Evolutionary conservation across 108 stramenopile genomes (phyloP), one percentile per base, ranked within the genome.

Genomic region (Aurantiochytrium sp.): DNA sequence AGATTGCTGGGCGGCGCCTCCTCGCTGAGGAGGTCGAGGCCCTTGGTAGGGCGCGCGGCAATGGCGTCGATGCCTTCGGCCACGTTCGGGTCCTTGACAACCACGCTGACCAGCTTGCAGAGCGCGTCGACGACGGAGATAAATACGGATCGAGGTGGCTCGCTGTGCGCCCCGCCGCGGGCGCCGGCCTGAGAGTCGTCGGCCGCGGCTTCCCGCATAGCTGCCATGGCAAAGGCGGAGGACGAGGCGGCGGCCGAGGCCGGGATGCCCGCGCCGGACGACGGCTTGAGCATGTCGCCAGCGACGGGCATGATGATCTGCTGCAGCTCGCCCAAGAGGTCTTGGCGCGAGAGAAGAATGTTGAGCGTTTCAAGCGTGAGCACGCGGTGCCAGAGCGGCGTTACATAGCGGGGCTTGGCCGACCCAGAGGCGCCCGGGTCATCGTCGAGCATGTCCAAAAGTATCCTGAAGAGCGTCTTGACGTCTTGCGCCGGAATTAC

Each of bases 61-160:
- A 81, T 81, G n/a, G 39, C 73, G 24, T 81, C 73, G n/a, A 81
- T 81, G 27, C 73, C 73, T 27, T 41, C 73, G 6, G 73, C 73
- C 6, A 81, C 73, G 19, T 81, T 81, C 8, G 73, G 73, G 12
- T 81, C 42, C 45, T 81, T 22, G 27, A 81, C 73, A 42, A 81
- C 73, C 6, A 48, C 73, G 17, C 73, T 48, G 2, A 81, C 73
- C 6, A 81, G 73, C 45, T 81, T 81, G 45, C 73, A 81, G 24
- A 81, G 73, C 12, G 45, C 45, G n/a, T 81, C 73, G n/a, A 81
- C 73, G 30, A 81, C 73, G 39, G 10, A 48, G 12, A 81, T 48
- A 30, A 81, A 81, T 37, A 48, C 45, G n/a, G 73, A 81, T 48
- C 73, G 39, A 12, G 21, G 42, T 24, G 73, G 42, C 2, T 41